Conservation (phyloP, 352 stramenopile species). For the Globisporangium nunn region DNA sequence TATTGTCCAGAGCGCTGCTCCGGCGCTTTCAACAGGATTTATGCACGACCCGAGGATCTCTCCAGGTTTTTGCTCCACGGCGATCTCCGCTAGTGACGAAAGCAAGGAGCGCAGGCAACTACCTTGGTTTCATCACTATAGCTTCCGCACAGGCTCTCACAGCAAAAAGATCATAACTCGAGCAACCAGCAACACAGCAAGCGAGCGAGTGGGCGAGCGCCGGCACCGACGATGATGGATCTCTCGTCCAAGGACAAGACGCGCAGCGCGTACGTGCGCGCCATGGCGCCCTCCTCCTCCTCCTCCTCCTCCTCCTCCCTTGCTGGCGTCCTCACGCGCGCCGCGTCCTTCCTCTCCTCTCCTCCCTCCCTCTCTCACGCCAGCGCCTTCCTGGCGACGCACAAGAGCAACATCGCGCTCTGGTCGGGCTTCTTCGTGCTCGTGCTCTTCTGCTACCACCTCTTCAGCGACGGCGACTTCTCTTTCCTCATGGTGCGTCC, state of each 20-base stretch:
- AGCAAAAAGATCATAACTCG: too few species aligned
- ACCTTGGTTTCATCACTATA: too few species aligned
- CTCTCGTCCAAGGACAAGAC: conserved; percentile 52
- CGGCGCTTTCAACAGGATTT: too few species aligned
- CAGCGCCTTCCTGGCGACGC: conserved; percentile 67
- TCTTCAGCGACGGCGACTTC: conserved; percentile 97
- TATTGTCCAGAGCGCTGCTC: too few species aligned
- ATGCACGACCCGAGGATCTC: too few species aligned
- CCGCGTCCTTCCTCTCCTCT: neutral
- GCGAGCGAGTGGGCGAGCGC: too few species aligned
- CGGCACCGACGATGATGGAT: conserved; percentile 21
- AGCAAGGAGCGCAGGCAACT: too few species aligned
- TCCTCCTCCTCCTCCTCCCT: neutral
- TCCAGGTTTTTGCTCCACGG: too few species aligned
- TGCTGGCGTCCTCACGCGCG: too few species aligned
- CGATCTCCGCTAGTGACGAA: too few species aligned
- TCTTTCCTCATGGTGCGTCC: conserved; percentile 94
- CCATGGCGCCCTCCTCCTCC: neutral
- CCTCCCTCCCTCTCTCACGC: neutral
- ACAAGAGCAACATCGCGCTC: conserved; percentile 95
- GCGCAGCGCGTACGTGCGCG: conserved; percentile 30
- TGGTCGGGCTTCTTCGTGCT: conserved; percentile 94
- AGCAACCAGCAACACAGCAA: too few species aligned
- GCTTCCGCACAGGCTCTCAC: too few species aligned
- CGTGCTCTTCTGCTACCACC: conserved; percentile 94